phyloP scores from a whole-genome alignment of 352 stramenopile genomes.

The Pythium insidiosum region DNA sequence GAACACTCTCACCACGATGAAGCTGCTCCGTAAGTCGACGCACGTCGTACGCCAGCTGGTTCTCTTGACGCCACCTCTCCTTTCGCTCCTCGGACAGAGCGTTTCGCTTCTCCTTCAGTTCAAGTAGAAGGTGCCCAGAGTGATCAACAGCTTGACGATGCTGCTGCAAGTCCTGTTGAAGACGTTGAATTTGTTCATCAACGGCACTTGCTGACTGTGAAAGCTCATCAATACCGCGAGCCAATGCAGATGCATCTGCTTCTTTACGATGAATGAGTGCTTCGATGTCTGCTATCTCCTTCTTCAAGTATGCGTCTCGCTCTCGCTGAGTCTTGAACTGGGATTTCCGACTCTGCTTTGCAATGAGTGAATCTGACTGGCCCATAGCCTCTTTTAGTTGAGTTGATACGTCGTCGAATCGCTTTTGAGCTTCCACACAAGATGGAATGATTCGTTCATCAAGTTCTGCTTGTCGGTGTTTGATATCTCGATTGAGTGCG shows the following conservation, averaged over 20 bases:
- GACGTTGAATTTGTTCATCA: slow-evolving; percentile 33
- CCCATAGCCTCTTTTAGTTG: slow-evolving; percentile 45
- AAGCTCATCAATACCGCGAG: slow-evolving; percentile 34
- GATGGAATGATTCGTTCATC: slow-evolving; percentile 42
- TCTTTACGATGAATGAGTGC: slow-evolving; percentile 50
- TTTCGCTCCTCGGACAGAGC: slow-evolving; percentile 71
- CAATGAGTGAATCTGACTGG: slow-evolving; percentile 89
- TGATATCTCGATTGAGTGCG: slow-evolving; percentile 45
- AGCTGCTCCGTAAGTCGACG: slow-evolving; percentile 67
- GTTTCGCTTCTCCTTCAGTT: slow-evolving; percentile 80
- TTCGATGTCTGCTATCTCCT: slow-evolving; percentile 64
- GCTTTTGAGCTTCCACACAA: slow-evolving; percentile 32
- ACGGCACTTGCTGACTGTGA: slow-evolving; percentile 27
- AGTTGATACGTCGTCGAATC: slow-evolving; percentile 84
- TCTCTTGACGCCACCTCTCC: slow-evolving; percentile 75
- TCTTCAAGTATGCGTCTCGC: slow-evolving; percentile 81
- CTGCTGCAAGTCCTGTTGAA: slow-evolving; percentile 39
- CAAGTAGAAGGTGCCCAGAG: slow-evolving; percentile 39
- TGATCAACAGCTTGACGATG: slow-evolving; percentile 45
- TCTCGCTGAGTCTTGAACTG: slow-evolving; percentile 93
- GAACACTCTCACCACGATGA: slow-evolving; percentile 55
- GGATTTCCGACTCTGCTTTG: slow-evolving; percentile 93
- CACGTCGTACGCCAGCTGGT: slow-evolving; percentile 67
- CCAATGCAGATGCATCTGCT: slow-evolving; percentile 31
- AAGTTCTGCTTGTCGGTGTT: slow-evolving; percentile 38